phyloP scores from a whole-genome alignment of 345 rosid genomes.

The Psidium guajava region DNA sequence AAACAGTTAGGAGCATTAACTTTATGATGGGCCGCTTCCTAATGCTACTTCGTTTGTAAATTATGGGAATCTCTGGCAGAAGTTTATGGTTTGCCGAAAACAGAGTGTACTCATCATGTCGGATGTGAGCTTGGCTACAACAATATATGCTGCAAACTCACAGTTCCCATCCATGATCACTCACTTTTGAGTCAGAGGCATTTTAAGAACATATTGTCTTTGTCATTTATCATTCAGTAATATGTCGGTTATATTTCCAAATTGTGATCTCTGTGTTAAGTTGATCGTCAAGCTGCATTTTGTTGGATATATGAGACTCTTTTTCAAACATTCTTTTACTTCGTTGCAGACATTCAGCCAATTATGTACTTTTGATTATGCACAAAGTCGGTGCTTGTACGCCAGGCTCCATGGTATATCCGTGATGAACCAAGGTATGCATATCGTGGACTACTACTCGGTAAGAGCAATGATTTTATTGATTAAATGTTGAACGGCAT shows the following conservation, averaged over 20 bases:
- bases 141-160: background rate
- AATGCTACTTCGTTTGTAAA: background rate
- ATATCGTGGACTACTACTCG: slow-evolving; percentile 73
- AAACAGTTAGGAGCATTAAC: background rate
- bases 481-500: background rate
- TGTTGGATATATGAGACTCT: background rate
- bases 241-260: background rate
- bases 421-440: slow-evolving; percentile 74
- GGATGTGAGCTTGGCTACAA: background rate
- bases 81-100: background rate
- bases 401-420: slow-evolving; percentile 78
- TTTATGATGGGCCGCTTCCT: background rate
- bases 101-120: background rate
- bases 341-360: slow-evolving; percentile 85
- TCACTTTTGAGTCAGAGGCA: background rate
- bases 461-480: slow-evolving; percentile 15
- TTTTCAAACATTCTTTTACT: background rate
- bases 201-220: background rate
- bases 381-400: slow-evolving; percentile 51
- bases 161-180: background rate
- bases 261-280: background rate
- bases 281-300: background rate
- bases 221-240: background rate
- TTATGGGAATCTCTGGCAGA: background rate
- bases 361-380: slow-evolving; percentile 63